Conservation (phyloP, 2,329 filamentous ascomycete genomes). For the Penicillium sp. region DNA sequence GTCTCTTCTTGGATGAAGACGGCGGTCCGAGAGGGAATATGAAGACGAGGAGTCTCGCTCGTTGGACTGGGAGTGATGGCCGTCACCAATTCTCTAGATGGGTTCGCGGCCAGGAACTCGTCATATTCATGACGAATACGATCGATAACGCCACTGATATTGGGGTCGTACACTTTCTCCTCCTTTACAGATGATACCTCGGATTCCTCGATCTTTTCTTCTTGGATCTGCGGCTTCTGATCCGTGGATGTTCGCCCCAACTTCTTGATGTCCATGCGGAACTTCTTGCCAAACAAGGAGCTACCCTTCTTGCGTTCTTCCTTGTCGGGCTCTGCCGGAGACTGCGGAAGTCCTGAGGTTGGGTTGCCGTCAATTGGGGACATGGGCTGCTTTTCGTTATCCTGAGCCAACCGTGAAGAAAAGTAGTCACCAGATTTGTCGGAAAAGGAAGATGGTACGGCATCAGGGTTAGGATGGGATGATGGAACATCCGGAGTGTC, state of each 20-base stretch:
- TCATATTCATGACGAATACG: conserved; percentile 50
- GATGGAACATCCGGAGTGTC: conserved; percentile 44
- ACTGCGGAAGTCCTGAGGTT: conserved; percentile 47
- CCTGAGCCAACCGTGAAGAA: conserved; percentile 55
- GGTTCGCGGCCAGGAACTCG: conserved; percentile 40
- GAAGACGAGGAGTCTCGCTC: conserved; percentile 47
- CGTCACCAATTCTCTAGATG: conserved; percentile 38
- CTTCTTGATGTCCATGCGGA: conserved; percentile 79
- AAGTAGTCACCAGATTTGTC: conserved; percentile 76
- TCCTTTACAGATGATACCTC: conserved; percentile 54
- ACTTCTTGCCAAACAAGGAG: conserved; percentile 78
- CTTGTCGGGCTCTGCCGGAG: conserved; percentile 59
- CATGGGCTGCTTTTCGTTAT: conserved; percentile 54
- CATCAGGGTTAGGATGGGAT: conserved; percentile 51
- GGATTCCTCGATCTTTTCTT: conserved; percentile 68
- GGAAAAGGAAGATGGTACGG: conserved; percentile 53
- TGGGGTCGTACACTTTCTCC: conserved; percentile 48
- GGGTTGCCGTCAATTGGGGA: conserved; percentile 46
- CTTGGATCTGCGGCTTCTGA: conserved; percentile 69
- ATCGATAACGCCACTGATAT: conserved; percentile 48
- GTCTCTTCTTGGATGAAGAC: conserved; percentile 67
- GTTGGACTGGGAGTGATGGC: conserved; percentile 45
- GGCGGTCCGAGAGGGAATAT: conserved; percentile 52
- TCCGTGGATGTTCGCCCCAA: conserved; percentile 67
- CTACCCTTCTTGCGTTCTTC: conserved; percentile 59